These are phyloP conservation scores for Paracamarosporium sp. DNA, from an alignment of 2,329 filamentous ascomycete genomes.

Conservation along the genomic window DNA sequence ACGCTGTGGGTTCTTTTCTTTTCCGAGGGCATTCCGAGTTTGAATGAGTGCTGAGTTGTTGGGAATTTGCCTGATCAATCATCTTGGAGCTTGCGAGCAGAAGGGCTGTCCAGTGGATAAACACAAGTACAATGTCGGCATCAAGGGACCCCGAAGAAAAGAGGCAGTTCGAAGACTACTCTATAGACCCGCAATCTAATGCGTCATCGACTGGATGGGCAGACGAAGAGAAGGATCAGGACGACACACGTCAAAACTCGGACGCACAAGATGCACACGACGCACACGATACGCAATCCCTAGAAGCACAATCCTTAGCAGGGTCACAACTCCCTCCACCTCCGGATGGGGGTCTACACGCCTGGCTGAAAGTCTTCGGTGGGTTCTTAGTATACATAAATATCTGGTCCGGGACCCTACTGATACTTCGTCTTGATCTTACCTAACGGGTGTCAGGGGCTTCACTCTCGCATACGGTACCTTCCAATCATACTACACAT, in stretches of 20 bases:
- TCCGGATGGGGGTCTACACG: conserved; percentile 47
- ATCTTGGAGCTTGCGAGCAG: background rate
- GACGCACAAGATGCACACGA: conserved; percentile 11
- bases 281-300: conserved; percentile 11
- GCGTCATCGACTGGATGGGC: background rate
- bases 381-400: conserved; percentile 49
- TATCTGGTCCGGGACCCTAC: conserved; percentile 34
- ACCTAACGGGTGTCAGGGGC: conserved; percentile 38
- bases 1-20: background rate
- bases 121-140: background rate
- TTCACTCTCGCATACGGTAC: conserved; percentile 51
- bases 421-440: background rate
- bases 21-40: background rate
- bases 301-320: conserved; percentile 20
- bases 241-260: background rate
- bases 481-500: conserved; percentile 56
- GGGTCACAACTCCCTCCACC: conserved; percentile 38
- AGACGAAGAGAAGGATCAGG: background rate
- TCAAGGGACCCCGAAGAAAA: background rate
- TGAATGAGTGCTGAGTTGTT: background rate
- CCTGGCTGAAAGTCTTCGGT: conserved; percentile 48
- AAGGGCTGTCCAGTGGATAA: too few relatives aligned
- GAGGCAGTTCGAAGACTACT: background rate
- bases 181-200: background rate
- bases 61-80: background rate